Percentiles rank a stretch among this genome's conserved stretches.
Conservation (phyloP, 176 grass and related monocot species). For the Coix lacrymajobi region DNA sequence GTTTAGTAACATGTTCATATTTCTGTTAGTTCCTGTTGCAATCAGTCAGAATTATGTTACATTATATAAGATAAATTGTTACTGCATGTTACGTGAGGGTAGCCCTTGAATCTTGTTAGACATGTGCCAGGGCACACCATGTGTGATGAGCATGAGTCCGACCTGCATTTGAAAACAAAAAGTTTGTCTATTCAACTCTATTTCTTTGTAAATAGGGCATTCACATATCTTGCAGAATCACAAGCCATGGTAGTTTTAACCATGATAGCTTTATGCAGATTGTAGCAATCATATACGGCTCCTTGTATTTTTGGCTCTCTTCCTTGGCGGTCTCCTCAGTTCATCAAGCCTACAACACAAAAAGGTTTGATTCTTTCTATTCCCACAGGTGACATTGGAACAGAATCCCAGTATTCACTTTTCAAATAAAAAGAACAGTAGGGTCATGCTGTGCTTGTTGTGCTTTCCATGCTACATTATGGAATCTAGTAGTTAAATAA, state of each 20-base stretch:
- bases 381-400: not conserved
- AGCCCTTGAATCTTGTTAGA: not conserved
- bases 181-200: not conserved
- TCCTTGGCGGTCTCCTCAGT: constrained; percentile 32
- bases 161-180: not conserved
- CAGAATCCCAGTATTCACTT: not conserved
- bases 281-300: constrained; percentile 70
- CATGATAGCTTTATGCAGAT: constrained; percentile 49
- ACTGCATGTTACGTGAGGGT: not conserved
- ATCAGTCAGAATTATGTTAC: not conserved
- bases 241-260: not conserved
- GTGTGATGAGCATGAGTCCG: not conserved
- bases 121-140: not conserved
- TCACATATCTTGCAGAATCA: not conserved
- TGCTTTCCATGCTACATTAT: not conserved
- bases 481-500: not conserved
- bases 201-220: not conserved
- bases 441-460: not conserved
- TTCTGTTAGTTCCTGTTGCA: not conserved
- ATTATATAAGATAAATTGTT: not conserved
- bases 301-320: constrained; percentile 48
- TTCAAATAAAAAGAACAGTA: not conserved
- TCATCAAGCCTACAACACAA: constrained; percentile 34
- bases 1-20: not conserved
- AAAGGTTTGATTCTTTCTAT: constrained; percentile 33